A percentile compares a stretch with the other conserved stretches of the same genome.
These are phyloP conservation scores for Colletotrichum sp. DNA, from an alignment of 2,329 filamentous ascomycete species.

Conservation along the genomic window DNA sequence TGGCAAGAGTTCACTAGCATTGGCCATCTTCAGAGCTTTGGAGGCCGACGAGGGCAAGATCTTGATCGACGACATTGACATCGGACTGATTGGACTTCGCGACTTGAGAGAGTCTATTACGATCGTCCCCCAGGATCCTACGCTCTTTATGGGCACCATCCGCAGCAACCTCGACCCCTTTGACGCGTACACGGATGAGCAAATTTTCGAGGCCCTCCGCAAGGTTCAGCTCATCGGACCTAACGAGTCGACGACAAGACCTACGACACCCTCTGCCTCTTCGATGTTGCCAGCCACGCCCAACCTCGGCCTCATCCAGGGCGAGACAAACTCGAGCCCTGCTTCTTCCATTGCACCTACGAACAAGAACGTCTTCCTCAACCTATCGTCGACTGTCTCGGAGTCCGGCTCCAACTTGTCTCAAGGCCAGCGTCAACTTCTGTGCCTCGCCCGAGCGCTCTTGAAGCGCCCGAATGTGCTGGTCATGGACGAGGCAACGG, in stretches of 20 bases:
- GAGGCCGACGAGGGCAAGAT: constrained; percentile 93
- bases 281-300: constrained; percentile 18
- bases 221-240: constrained; percentile 85
- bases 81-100: constrained; percentile 87
- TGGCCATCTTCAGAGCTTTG: constrained; percentile 91
- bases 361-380: constrained; percentile 95
- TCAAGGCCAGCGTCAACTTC: constrained; percentile 91
- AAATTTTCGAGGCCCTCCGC: constrained; percentile 85
- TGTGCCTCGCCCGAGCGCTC: constrained; percentile 91
- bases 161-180: constrained; percentile 95
- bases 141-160: constrained; percentile 90
- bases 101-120: constrained; percentile 94
- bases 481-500: constrained; percentile 99
- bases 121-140: constrained; percentile 97
- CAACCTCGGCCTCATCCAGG: constrained; percentile 6
- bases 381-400: constrained; percentile 81
- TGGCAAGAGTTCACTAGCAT: constrained; percentile 92
- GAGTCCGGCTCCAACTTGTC: constrained; percentile 95
- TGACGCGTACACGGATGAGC: constrained; percentile 83
- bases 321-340: constrained; percentile 8
- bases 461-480: constrained; percentile 90
- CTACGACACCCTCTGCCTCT: constrained; percentile 27
- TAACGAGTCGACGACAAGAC: constrained; percentile 48
- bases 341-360: constrained; percentile 48
- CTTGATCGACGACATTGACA: constrained; percentile 88